Conservation (phyloP, 352 stramenopile species). For the Phytophthora idaei region DNA sequence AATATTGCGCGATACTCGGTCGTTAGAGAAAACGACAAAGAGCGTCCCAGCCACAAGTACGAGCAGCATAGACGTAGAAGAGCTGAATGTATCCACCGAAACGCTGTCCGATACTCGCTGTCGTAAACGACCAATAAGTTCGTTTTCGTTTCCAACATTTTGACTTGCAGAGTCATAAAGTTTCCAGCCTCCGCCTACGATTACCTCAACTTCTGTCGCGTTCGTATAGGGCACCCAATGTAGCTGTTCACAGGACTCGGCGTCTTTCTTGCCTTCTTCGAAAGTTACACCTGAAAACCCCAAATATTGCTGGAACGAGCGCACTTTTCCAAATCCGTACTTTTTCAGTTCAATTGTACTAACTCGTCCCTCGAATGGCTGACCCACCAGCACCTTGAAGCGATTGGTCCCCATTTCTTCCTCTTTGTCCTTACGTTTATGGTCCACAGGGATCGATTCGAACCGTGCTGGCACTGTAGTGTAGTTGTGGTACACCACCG, state of each 20-base stretch:
- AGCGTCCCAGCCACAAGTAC: slow-evolving; percentile 40
- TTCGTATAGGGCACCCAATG: slow-evolving; percentile 65
- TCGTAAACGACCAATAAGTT: slow-evolving; percentile 29
- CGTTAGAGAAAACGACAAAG: slow-evolving; percentile 62
- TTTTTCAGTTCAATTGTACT: slow-evolving; percentile 60
- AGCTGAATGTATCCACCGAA: slow-evolving; percentile 12
- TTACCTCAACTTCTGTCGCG: slow-evolving; percentile 44
- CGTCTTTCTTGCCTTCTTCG: slow-evolving; percentile 49
- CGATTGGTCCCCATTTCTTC: slow-evolving; percentile 60
- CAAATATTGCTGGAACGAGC: slow-evolving; percentile 58
- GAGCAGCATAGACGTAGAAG: slow-evolving; percentile 49
- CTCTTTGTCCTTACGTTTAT: slow-evolving; percentile 46
- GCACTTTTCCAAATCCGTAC: slow-evolving; percentile 54
- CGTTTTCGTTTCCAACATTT: slow-evolving; percentile 19
- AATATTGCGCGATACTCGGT: slow-evolving; percentile 47
- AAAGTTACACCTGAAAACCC: slow-evolving; percentile 63
- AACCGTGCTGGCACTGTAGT: slow-evolving; percentile 62
- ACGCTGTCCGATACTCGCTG: slow-evolving; percentile 2
- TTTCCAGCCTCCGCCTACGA: slow-evolving; percentile 54
- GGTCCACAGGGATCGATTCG: slow-evolving; percentile 51
- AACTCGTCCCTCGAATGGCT: slow-evolving; percentile 63
- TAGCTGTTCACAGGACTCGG: slow-evolving; percentile 58
- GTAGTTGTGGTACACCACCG: slow-evolving; percentile 76
- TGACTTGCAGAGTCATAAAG: slow-evolving; percentile 21
- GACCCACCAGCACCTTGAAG: slow-evolving; percentile 54